phyloP scores from a whole-genome alignment of 768 basidiomycete genomes.

The Tylopilus cervinicoccineus region DNA sequence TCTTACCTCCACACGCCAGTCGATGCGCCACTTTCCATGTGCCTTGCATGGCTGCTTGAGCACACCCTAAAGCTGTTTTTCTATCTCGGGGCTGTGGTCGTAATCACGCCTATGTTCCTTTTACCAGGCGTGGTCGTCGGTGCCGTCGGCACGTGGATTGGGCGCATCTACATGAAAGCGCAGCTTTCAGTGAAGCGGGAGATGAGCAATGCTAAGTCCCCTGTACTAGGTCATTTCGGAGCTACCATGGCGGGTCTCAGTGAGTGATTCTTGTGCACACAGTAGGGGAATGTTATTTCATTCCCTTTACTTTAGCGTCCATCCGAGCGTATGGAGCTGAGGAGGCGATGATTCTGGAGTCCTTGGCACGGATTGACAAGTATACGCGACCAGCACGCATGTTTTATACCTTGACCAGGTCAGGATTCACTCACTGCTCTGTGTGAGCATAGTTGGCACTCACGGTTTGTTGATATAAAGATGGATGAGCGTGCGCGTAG shows the following conservation, averaged over 20 bases:
- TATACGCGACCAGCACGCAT: neutral
- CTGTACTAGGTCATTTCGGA: neutral
- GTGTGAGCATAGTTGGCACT: neutral
- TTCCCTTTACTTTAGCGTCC: neutral
- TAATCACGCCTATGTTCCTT: neutral
- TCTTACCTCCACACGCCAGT: neutral
- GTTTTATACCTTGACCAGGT: neutral
- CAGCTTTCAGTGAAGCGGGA: neutral
- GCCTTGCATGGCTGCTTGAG: neutral
- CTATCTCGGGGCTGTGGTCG: neutral
- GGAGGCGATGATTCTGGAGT: neutral
- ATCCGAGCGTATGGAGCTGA: neutral
- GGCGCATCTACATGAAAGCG: neutral
- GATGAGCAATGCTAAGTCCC: neutral
- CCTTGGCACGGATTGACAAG: neutral
- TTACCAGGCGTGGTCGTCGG: neutral
- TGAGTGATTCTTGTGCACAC: neutral
- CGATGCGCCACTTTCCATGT: neutral
- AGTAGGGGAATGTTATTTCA: neutral
- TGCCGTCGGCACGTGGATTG: neutral
- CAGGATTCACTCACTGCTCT: neutral
- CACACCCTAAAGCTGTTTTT: neutral
- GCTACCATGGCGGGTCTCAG: neutral
- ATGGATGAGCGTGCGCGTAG: neutral
- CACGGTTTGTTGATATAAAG: neutral